Base-by-base conservation (phyloP, 129 eudicot species). In the Pittosporum tobira region DNA sequence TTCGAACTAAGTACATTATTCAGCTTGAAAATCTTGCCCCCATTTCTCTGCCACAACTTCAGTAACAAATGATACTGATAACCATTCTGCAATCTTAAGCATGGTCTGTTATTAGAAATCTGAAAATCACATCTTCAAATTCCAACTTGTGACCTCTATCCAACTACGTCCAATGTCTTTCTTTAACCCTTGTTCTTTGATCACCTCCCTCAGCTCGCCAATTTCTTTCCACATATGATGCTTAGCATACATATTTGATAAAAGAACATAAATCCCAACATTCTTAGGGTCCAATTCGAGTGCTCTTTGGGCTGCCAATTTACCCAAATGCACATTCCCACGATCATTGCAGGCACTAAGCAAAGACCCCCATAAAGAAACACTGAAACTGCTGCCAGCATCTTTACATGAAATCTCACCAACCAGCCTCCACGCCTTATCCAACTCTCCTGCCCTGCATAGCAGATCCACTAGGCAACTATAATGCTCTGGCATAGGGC, bases 381-480 rank as follows among this genome's bases (percentile, higher is more conserved):
- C 74, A 13, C 64, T 68, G 11, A 49, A 46, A n/a, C n/a, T n/a
- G 29, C 20, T 47, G 6, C 13, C 64, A 52, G 46, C 54, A 51
- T 21, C 83, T 43, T 53, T 42, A 57, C 14, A n/a, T 18, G 87
- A 77, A 76, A 86, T 77, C 19, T 76, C 75, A n/a, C 64, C 59
- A 16, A 90, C 70, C 30, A 83, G 50, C 57, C 68, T 63, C 85
- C 81, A 81, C 1, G 98, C 96, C 79, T 71, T 86, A 38, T 76
- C 95, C 63, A 86, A 49, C 61, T 83, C 90, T 40, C 98, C 95
- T 0, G 97, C 94, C 59, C 86, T 66, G 47, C 94, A 90, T 48
- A 85, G 82, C 79, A 83, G 71, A 73, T 82, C 94, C 42, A 82
- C 79, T 3, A 90, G 66, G 65, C 89, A 85, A 48, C 94, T 83